phyloP scores from a whole-genome alignment of 169 alveolate species.

The Miamiensis avidus region DNA sequence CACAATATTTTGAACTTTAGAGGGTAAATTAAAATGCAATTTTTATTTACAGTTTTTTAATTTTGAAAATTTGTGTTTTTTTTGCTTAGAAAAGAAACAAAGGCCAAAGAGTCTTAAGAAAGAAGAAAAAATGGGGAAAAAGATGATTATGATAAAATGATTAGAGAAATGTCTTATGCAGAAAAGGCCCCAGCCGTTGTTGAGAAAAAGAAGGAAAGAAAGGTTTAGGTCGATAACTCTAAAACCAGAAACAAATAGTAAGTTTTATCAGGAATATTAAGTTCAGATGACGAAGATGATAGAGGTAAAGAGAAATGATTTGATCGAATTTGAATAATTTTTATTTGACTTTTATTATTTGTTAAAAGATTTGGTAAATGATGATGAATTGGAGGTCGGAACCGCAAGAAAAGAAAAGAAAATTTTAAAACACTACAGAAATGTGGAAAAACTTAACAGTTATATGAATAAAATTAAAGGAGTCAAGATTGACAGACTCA shows the following conservation, averaged over 20 bases:
- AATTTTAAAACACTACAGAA: constrained; percentile 8
- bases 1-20: neutral
- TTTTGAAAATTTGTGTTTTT: neutral
- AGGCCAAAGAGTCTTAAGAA: neutral
- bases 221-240: neutral
- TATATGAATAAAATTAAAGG: constrained; percentile 12
- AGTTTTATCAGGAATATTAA: neutral
- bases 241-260: neutral
- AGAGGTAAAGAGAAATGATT: neutral
- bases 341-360: neutral
- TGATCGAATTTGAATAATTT: constrained; percentile 3
- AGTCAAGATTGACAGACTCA: neutral
- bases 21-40: constrained; percentile 1
- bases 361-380: neutral
- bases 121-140: neutral
- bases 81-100: neutral
- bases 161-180: neutral
- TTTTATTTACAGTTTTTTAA: neutral
- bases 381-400: constrained; percentile 5
- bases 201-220: neutral
- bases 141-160: constrained; percentile 5
- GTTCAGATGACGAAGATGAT: neutral
- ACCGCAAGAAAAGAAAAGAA: constrained; percentile 3
- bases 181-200: neutral
- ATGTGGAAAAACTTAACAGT: constrained; percentile 9